Conservation (phyloP, 257 asterid genomes). For the Solanum lycopersicoides region DNA sequence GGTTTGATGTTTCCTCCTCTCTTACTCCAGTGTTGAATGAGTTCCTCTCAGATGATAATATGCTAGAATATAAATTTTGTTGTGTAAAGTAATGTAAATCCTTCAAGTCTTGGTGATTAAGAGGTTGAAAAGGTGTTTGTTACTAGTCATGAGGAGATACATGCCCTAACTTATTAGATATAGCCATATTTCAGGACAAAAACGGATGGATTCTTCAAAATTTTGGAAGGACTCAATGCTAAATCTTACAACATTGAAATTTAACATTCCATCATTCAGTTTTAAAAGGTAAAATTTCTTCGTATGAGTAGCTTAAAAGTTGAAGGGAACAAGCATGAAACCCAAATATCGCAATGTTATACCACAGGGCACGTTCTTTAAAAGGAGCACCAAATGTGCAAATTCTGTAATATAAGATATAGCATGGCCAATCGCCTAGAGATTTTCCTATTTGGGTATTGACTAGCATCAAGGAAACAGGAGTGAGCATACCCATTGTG, state of each 20-base stretch:
- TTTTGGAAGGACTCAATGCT: neutral
- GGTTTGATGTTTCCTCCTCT: neutral
- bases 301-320: neutral
- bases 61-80: neutral
- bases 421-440: neutral
- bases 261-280: neutral
- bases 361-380: neutral
- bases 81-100: neutral
- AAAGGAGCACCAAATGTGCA: neutral
- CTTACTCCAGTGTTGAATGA: neutral
- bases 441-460: neutral
- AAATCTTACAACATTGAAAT: neutral
- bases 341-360: neutral
- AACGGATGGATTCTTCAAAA: neutral
- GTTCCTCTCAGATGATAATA: neutral
- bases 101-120: neutral
- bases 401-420: neutral
- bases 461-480: neutral
- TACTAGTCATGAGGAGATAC: neutral
- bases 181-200: neutral
- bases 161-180: neutral
- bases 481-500: constrained; percentile 75
- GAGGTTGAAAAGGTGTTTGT: neutral
- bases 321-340: neutral
- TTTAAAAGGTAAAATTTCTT: neutral